Percentiles rank a stretch among this genome's conserved stretches.
These are phyloP conservation scores for Dictyophora rubrovolvata DNA, from an alignment of 768 basidiomycete species.

Conservation along the genomic window DNA sequence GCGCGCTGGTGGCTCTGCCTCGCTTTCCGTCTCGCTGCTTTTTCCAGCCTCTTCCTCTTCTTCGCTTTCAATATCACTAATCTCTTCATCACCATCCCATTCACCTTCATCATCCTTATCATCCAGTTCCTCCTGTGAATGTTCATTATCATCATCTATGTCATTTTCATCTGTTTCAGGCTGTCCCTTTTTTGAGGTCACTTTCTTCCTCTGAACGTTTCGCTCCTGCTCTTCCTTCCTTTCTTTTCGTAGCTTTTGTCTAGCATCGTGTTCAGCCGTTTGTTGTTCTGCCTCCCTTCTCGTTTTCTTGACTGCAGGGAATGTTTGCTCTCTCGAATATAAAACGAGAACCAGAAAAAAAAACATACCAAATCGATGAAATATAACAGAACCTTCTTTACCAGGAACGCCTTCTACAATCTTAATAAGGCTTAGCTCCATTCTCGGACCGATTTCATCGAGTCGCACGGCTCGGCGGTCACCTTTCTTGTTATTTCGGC, in stretches of 20 bases:
- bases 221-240: conserved; percentile 83
- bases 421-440: conserved; percentile 90
- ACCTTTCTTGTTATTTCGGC: conserved; percentile 87
- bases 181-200: conserved; percentile 21
- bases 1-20: conserved; percentile 15
- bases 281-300: conserved; percentile 61
- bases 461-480: conserved; percentile 83
- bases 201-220: conserved; percentile 82
- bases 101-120: conserved; percentile 32
- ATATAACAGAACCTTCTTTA: conserved; percentile 86
- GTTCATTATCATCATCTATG: conserved; percentile 28
- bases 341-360: not conserved
- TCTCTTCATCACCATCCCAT: conserved; percentile 29
- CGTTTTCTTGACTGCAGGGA: conserved; percentile 72
- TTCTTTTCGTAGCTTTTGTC: conserved; percentile 64
- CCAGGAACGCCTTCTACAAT: conserved; percentile 91
- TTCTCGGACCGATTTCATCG: conserved; percentile 90
- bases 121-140: conserved; percentile 22
- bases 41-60: conserved; percentile 21
- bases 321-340: not conserved
- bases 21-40: conserved; percentile 12
- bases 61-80: conserved; percentile 26
- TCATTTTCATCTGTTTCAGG: conserved; percentile 23
- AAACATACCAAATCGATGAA: conserved; percentile 82
- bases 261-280: conserved; percentile 67